Evolutionary conservation across 192 early-diverging fungal species (phyloP).

Genomic region (Backusella liffmaniae): DNA sequence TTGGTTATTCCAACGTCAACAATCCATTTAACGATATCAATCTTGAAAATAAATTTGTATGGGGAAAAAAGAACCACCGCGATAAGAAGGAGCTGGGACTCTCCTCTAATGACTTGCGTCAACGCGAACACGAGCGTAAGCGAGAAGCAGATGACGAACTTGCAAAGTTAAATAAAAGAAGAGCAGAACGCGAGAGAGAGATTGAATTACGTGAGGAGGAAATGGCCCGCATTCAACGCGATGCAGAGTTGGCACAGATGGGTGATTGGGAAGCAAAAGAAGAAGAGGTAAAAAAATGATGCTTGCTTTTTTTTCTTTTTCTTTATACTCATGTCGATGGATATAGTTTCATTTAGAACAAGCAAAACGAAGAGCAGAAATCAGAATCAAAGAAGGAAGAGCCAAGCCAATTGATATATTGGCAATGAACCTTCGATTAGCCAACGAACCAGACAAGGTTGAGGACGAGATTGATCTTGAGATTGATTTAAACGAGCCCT

Average conservation of each 20-base stretch:
- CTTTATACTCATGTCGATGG: not conserved
- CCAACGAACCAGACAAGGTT: constrained; percentile 65
- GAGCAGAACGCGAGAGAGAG: constrained; percentile 83
- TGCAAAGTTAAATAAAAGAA: constrained; percentile 75
- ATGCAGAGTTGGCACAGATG: constrained; percentile 81
- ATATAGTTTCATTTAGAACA: constrained; percentile 82
- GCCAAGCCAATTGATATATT: constrained; percentile 92
- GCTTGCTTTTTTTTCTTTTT: not conserved
- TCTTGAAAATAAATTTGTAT: constrained; percentile 85
- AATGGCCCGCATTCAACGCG: constrained; percentile 68
- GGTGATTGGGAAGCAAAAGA: constrained; percentile 97
- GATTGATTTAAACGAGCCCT: constrained; percentile 88
- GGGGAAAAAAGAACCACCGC: constrained; percentile 90
- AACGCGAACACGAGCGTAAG: constrained; percentile 51
- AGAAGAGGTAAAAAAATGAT: constrained; percentile 55
- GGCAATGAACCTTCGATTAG: constrained; percentile 85
- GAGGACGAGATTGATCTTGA: constrained; percentile 78
- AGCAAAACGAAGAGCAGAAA: constrained; percentile 88
- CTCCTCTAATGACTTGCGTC: constrained; percentile 50
- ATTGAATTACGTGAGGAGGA: constrained; percentile 81
- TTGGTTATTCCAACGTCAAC: constrained; percentile 67
- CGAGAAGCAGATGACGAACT: constrained; percentile 75
- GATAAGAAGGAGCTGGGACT: constrained; percentile 71
- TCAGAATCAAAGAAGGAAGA: constrained; percentile 83
- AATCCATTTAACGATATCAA: constrained; percentile 84